These are phyloP conservation scores for Psilocybe mexicana DNA, from an alignment of 1,284 basidiomycete genomes.

Conservation along the genomic window DNA sequence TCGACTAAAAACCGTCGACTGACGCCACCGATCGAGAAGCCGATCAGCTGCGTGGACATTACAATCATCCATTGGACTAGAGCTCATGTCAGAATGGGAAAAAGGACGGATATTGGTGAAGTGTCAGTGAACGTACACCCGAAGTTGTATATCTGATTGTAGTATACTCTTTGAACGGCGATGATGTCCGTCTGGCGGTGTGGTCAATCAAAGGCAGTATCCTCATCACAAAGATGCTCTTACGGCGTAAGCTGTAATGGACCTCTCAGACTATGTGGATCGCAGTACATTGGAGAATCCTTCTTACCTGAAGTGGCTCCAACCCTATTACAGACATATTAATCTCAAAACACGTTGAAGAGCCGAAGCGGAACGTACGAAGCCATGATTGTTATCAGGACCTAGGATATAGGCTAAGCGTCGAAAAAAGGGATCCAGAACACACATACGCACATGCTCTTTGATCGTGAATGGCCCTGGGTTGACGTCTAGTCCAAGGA, in stretches of 20 bases:
- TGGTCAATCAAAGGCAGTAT: background rate
- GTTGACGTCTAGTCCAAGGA: slow-evolving; percentile 57
- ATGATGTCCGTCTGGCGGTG: slow-evolving; percentile 56
- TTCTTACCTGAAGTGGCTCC: background rate
- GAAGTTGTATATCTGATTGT: slow-evolving; percentile 59
- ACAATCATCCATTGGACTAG: slow-evolving; percentile 71
- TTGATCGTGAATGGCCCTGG: slow-evolving; percentile 70
- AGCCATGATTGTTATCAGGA: slow-evolving; percentile 68
- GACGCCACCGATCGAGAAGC: slow-evolving; percentile 82
- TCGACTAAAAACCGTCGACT: slow-evolving; percentile 74
- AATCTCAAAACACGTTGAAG: background rate
- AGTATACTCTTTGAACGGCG: slow-evolving; percentile 69
- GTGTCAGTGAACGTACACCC: background rate
- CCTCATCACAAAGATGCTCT: background rate
- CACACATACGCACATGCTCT: slow-evolving; percentile 41
- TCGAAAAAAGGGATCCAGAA: background rate
- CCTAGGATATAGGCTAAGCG: slow-evolving; percentile 7
- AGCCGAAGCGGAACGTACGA: slow-evolving; percentile 37
- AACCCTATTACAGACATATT: background rate
- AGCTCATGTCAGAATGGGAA: background rate
- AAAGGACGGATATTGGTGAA: background rate
- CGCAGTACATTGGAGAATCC: background rate
- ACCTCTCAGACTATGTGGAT: background rate
- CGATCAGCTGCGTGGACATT: slow-evolving; percentile 80
- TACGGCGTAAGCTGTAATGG: background rate